A percentile compares a stretch with the other conserved stretches of the same genome.
phyloP scores from a whole-genome alignment of 768 basidiomycete genomes.

The Xerocomellus chrysenteron region DNA sequence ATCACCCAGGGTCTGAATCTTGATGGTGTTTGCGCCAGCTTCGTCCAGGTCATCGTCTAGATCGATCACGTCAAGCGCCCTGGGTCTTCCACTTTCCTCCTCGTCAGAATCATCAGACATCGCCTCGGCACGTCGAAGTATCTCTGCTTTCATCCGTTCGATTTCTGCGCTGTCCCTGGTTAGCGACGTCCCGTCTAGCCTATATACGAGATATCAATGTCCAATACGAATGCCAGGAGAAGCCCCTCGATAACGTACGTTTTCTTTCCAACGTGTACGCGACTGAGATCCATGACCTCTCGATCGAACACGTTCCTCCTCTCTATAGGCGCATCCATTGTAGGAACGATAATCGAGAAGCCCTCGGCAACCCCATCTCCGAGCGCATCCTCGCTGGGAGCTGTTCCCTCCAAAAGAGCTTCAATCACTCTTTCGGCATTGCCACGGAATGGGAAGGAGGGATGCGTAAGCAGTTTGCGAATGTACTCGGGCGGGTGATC shows the following conservation, averaged over 20 bases:
- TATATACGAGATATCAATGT: slow-evolving; percentile 21
- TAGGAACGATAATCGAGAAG: neutral
- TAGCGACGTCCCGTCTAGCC: slow-evolving; percentile 45
- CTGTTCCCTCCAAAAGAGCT: slow-evolving; percentile 74
- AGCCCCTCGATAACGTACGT: slow-evolving; percentile 37
- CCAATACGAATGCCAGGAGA: neutral
- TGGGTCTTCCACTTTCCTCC: slow-evolving; percentile 41
- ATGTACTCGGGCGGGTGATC: slow-evolving; percentile 58
- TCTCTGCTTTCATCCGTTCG: slow-evolving; percentile 81
- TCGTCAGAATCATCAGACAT: slow-evolving; percentile 65
- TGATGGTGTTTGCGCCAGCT: slow-evolving; percentile 41
- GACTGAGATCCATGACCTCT: slow-evolving; percentile 61
- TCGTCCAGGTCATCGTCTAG: slow-evolving; percentile 58
- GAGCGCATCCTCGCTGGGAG: slow-evolving; percentile 41
- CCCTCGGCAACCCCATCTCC: slow-evolving; percentile 5
- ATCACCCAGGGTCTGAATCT: slow-evolving; percentile 47
- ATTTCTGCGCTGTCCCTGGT: slow-evolving; percentile 57
- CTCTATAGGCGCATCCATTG: slow-evolving; percentile 33
- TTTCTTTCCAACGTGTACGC: slow-evolving; percentile 65
- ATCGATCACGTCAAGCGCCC: slow-evolving; percentile 31
- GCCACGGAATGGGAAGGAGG: slow-evolving; percentile 47
- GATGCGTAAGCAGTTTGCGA: slow-evolving; percentile 51
- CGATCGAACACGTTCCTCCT: slow-evolving; percentile 77
- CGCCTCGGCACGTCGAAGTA: slow-evolving; percentile 72
- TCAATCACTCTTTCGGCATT: slow-evolving; percentile 63